These are phyloP conservation scores for Corchorus capsularis DNA, from an alignment of 345 rosid genomes.

Conservation along the genomic window DNA sequence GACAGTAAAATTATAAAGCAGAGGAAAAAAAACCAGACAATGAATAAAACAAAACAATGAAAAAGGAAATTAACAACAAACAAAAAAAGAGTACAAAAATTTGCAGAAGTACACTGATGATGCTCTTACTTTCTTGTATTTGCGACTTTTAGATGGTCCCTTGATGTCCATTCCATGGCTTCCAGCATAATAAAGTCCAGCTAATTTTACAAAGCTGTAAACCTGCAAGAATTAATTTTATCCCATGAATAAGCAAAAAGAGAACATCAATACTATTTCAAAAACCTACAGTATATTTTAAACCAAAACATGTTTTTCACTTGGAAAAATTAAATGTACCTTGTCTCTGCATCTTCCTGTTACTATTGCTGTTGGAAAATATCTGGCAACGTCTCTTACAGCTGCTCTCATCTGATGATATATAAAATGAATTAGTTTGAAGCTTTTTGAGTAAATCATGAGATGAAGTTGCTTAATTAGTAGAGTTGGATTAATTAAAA, in stretches of 20 bases:
- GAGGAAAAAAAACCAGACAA: slow-evolving; percentile 8
- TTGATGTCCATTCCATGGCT: slow-evolving; percentile 99
- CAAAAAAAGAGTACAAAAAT: not conserved
- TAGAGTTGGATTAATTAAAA: not conserved
- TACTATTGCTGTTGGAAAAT: slow-evolving; percentile 93
- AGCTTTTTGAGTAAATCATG: not conserved
- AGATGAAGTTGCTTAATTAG: not conserved
- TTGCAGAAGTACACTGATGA: not conserved
- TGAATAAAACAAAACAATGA: not conserved
- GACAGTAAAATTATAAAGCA: not conserved
- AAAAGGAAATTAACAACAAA: no score
- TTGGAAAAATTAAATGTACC: slow-evolving; percentile 44
- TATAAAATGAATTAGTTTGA: not conserved
- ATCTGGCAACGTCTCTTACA: slow-evolving; percentile 63
- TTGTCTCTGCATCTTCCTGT: slow-evolving; percentile 93
- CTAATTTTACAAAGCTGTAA: slow-evolving; percentile 73
- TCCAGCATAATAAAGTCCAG: slow-evolving; percentile 87
- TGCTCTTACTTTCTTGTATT: slow-evolving; percentile 46
- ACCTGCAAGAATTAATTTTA: slow-evolving; percentile 57
- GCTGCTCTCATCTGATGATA: slow-evolving; percentile 72
- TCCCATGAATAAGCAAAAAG: not conserved
- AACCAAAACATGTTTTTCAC: no score
- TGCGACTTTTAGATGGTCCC: slow-evolving; percentile 61
- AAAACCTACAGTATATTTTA: no score
- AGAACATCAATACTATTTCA: not conserved